Conservation (phyloP, 176 grass and related monocot genomes). For the barley (Hordeum vulgare) region MorexV3_pseudomolecules_assembly NC_058519.1:23150085-23150584, state of each 20-base stretch:
- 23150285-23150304: not conserved
- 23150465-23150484: constrained; percentile 72
- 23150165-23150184: constrained; percentile 4
- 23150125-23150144: not conserved
- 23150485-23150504: constrained; percentile 67
- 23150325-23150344: not conserved
- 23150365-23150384: not conserved
- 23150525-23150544: not conserved
- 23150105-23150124: constrained; percentile 35
- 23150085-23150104: not conserved
- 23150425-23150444: constrained; percentile 2
- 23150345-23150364: not conserved
- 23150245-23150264: too few species aligned
- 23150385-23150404: not conserved
- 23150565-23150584: not conserved
- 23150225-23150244: not conserved
- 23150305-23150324: constrained; percentile 3
- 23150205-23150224: not conserved
- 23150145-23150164: not conserved
- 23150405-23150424: not conserved
- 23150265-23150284: not conserved
- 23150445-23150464: constrained; percentile 49
- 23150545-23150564: not conserved
- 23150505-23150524: not conserved
- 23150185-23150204: not conserved